Evolutionary conservation across 768 basidiomycete species (phyloP).

Genomic region (Mycena galericulata): DNA sequence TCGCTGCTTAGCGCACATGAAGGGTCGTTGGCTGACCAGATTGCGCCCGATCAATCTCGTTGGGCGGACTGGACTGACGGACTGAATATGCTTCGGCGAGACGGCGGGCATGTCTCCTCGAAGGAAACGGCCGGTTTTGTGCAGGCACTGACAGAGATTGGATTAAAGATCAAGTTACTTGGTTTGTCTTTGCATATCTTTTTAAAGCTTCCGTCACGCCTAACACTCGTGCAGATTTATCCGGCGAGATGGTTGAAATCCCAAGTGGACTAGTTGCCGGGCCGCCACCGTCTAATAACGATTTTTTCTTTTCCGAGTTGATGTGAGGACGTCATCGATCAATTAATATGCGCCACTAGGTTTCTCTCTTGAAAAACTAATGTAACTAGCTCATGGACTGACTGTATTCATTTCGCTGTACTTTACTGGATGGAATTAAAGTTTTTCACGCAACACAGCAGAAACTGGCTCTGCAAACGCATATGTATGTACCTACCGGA

Average conservation of each 20-base stretch:
- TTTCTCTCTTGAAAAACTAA: slow-evolving; percentile 19
- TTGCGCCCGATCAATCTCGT: slow-evolving; percentile 79
- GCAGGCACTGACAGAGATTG: slow-evolving; percentile 89
- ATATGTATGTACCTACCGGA: no score
- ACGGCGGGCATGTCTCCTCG: slow-evolving; percentile 86
- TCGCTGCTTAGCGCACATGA: slow-evolving; percentile 78
- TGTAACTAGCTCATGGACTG: slow-evolving; percentile 27
- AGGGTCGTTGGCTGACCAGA: slow-evolving; percentile 80
- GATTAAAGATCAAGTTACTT: slow-evolving; percentile 89
- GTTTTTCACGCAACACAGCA: no score
- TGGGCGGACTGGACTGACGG: slow-evolving; percentile 98
- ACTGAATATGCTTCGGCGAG: slow-evolving; percentile 85
- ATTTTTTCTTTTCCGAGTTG: slow-evolving; percentile 88
- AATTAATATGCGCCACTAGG: not conserved
- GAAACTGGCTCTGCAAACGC: no score
- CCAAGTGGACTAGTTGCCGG: slow-evolving; percentile 84
- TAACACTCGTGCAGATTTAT: slow-evolving; percentile 67
- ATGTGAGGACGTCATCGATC: slow-evolving; percentile 40
- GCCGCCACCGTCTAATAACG: slow-evolving; percentile 80
- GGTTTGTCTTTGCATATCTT: slow-evolving; percentile 59
- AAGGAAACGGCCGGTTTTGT: slow-evolving; percentile 90
- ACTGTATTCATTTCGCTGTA: slow-evolving; percentile 28
- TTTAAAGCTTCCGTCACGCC: slow-evolving; percentile 7
- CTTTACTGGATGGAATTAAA: no score
- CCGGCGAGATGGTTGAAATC: slow-evolving; percentile 91